Evolutionary conservation across 1,284 basidiomycete species (phyloP), one percentile per base, ranked within the genome.

Genomic region (Malassezia dermatis): DNA sequence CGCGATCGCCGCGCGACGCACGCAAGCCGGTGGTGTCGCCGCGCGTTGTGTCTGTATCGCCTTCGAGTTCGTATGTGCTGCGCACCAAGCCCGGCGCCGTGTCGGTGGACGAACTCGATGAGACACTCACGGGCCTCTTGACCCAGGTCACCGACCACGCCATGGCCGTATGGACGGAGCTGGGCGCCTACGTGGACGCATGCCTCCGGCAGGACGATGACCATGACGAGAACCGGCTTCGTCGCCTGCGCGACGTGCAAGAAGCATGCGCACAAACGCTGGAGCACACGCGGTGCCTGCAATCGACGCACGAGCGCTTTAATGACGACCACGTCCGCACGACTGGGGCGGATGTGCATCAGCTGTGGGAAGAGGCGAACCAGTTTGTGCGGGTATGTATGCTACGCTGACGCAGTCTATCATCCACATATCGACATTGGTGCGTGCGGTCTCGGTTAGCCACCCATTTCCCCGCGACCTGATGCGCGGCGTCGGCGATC

Each of bases 91-190:
- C 28, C 3, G 27, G 3, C n/a, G 5, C 12, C 2, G 17, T 1
- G 1, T 43, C 58, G 31, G n/a, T 21, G 37, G 51, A 60, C 8
- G 47, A 34, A 8, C 48, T 65, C 6, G 67, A 72, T 24, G 61
- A 64, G 19, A 65, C 66, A 26, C 51, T 73, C 11, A 52, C 67
- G 4, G 48, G 48, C 3, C 62, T 71, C 44, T 48, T 70, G 15
- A 59, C 62, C 32, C 58, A 66, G 34, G 62, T 69, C 27, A 71
- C 71, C 19, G 59, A 60, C 11, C 48, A 61, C n/a, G 62, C 71
- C 4, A 55, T 56, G 11, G 45, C 47, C 7, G 62, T 67, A 0
- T 73, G 71, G 69, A 59, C 59, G 12, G 46, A 61, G 30, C 58
- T 73, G 42, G 60, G 66, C 21, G 61, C 56, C 8, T 59, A 69